Conservation (phyloP, 768 basidiomycete genomes). For the Clitopilus hobsonii region DNA sequence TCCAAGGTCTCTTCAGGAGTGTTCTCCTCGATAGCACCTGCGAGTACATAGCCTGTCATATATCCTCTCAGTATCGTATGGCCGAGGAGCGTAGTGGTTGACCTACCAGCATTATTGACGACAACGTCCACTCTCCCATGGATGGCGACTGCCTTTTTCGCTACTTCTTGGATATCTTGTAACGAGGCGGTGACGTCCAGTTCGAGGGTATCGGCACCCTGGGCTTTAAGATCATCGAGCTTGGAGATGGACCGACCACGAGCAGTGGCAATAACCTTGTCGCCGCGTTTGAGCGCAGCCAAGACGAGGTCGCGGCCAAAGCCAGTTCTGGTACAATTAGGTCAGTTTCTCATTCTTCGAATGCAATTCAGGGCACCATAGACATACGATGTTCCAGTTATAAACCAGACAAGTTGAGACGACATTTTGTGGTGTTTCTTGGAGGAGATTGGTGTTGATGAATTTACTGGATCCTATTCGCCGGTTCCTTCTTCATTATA, state of each 20-base stretch:
- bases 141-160: slow-evolving; percentile 29
- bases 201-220: slow-evolving; percentile 34
- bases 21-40: slow-evolving; percentile 27
- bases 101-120: slow-evolving; percentile 40
- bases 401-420: slow-evolving; percentile 11
- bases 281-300: slow-evolving; percentile 36
- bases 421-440: no score
- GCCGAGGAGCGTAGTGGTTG: background rate
- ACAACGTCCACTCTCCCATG: slow-evolving; percentile 40
- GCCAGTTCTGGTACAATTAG: slow-evolving; percentile 25
- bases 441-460: no score
- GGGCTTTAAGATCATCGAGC: slow-evolving; percentile 29
- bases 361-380: slow-evolving; percentile 8
- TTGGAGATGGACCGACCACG: slow-evolving; percentile 28
- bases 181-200: slow-evolving; percentile 30
- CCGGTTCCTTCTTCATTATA: no score
- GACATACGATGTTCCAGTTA: slow-evolving; percentile 17
- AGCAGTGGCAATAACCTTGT: slow-evolving; percentile 44
- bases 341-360: background rate
- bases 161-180: slow-evolving; percentile 26
- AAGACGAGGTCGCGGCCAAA: slow-evolving; percentile 33
- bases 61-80: background rate
- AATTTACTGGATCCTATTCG: no score
- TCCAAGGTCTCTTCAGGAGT: slow-evolving; percentile 36
- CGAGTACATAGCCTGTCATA: slow-evolving; percentile 28